These are phyloP conservation scores for Erodium trifolium DNA, from an alignment of 441 rosid genomes.

Conservation along the genomic window DNA sequence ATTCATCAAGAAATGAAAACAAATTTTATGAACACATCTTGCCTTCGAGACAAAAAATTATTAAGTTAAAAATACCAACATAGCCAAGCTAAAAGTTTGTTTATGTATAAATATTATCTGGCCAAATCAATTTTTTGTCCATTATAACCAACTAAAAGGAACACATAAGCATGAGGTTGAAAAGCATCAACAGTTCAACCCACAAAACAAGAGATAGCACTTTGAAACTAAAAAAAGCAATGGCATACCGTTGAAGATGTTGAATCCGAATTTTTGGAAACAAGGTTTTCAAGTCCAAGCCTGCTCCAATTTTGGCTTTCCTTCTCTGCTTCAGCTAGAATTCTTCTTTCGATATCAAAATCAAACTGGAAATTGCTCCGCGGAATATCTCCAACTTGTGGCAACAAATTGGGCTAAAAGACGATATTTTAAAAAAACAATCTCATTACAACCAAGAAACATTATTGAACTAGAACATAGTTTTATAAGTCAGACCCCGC, in stretches of 20 bases:
- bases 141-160: neutral
- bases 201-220: neutral
- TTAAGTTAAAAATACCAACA: neutral
- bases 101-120: neutral
- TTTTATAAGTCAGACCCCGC: neutral
- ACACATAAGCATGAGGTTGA: neutral
- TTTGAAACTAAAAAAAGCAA: neutral
- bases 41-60: no score
- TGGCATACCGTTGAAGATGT: conserved; percentile 43
- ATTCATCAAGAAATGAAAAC: neutral
- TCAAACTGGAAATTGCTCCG: conserved; percentile 77
- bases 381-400: conserved; percentile 58
- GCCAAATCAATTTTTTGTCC: neutral
- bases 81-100: neutral
- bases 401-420: conserved; percentile 65
- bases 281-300: conserved; percentile 55
- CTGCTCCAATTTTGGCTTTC: conserved; percentile 63
- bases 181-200: conserved; percentile 12
- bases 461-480: neutral
- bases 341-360: conserved; percentile 64
- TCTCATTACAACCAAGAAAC: neutral
- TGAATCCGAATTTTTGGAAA: conserved; percentile 41
- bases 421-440: neutral
- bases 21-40: neutral
- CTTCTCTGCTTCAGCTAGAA: conserved; percentile 69